phyloP scores from a whole-genome alignment of 2,329 filamentous ascomycete species.

The Cladophialophora yegresii region DNA sequence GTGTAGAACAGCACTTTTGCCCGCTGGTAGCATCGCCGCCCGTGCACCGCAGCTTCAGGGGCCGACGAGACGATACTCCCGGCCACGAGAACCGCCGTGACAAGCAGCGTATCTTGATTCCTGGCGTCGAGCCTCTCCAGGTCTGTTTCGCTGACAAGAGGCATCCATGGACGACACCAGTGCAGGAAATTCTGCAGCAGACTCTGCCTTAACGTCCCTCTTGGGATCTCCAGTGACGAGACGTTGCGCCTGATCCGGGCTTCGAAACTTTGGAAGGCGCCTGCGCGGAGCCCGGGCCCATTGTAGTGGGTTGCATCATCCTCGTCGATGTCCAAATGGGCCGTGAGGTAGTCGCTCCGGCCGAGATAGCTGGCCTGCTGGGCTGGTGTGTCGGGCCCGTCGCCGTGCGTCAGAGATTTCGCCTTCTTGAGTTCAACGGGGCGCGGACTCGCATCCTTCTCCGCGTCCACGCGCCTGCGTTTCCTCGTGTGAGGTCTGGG shows the following conservation, averaged over 20 bases:
- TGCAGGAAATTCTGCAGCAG: slow-evolving; percentile 42
- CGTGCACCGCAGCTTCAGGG: slow-evolving; percentile 18
- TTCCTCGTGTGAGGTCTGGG: slow-evolving; percentile 17
- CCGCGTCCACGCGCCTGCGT: slow-evolving; percentile 1
- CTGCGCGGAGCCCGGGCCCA: slow-evolving; percentile 3
- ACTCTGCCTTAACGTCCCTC: slow-evolving; percentile 38
- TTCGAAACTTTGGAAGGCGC: slow-evolving; percentile 34
- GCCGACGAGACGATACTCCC: slow-evolving; percentile 31
- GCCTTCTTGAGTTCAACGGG: not conserved
- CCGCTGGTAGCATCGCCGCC: slow-evolving; percentile 28
- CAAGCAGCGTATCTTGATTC: slow-evolving; percentile 20
- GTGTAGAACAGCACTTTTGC: slow-evolving; percentile 32
- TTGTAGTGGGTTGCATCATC: slow-evolving; percentile 38
- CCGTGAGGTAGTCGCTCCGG: slow-evolving; percentile 40
- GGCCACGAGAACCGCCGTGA: slow-evolving; percentile 29
- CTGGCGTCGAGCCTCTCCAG: slow-evolving; percentile 38
- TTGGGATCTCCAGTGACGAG: slow-evolving; percentile 38
- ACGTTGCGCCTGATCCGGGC: slow-evolving; percentile 39
- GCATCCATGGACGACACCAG: slow-evolving; percentile 42
- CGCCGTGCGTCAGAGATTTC: not conserved
- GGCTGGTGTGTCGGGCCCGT: slow-evolving; percentile 1
- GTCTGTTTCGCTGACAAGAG: slow-evolving; percentile 40
- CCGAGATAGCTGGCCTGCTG: slow-evolving; percentile 38
- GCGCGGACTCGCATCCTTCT: not conserved
- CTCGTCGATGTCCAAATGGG: slow-evolving; percentile 38